Base-by-base conservation (phyloP, 345 rosid species). In the Brassica carinata region DNA sequence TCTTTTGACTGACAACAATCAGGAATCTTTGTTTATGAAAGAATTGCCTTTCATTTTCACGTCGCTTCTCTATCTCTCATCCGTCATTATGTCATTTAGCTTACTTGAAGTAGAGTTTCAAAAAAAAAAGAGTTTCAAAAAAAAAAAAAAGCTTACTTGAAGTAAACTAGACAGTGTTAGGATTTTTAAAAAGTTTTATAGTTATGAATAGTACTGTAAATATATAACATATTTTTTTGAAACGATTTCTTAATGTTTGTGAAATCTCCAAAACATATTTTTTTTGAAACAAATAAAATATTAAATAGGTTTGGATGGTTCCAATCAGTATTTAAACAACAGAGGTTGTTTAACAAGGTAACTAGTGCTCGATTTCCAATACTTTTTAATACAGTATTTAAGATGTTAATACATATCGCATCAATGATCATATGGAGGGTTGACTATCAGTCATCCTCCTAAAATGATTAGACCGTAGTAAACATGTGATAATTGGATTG, bases 11-110 rank as follows among this genome's bases (percentile, higher is more conserved):
- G 30, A 34, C 29, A 76, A 66, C 11, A 10, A 43, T 3, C 48
- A 34, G 59, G 68, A 67, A 67, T 33, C n/a, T 70, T 8, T 40
- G 40, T 33, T 51, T 59, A 57, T 7, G 23, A 65, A 36, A 71
- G 73, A 64, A 55, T 69, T 81, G 71, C 65, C 59, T 80, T 75
- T 75, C 80, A 36, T 70, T 80, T 80, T 75, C 83, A 80, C 5
- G 61, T 53, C 36, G 71, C 58, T 66, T 72, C 59, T 14, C 58
- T 14, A 14, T 14, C 58, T 5, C 58, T n/a, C 58, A 51, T 5
- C 58, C 58, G 59, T 53, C 59, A 53, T n/a, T 53, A n/a, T n/a
- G 59, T 15, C 59, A 15, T 43, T 53, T 53, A 15, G 19, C 59
- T 48, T 48, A 14, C 57, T 23, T 43, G 33, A 69, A 69, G 36